Percentiles rank a stretch among this genome's conserved stretches.
Conservation (phyloP, 768 basidiomycete genomes). For the Russula sp. region DNA sequence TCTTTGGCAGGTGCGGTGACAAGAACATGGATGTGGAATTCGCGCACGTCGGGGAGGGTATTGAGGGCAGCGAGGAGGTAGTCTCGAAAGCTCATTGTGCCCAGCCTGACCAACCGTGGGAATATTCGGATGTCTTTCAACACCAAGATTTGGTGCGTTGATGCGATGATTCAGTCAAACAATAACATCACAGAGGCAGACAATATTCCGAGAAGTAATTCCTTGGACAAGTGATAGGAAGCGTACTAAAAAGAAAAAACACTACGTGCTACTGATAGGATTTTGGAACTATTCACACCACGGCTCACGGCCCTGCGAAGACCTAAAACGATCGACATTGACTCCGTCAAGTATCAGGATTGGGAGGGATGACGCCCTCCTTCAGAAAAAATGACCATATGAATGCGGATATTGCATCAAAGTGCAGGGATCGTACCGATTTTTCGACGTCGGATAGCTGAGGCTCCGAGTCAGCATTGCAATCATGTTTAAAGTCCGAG, state of each 20-base stretch:
- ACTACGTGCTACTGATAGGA: not conserved
- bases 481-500: not conserved
- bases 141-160: too few relatives aligned
- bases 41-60: constrained; percentile 22
- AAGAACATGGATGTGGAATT: constrained; percentile 72
- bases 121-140: not conserved
- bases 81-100: constrained; percentile 17
- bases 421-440: not conserved
- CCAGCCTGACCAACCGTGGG: constrained; percentile 5
- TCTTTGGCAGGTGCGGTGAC: constrained; percentile 63
- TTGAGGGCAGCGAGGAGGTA: constrained; percentile 13
- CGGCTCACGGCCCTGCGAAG: not conserved
- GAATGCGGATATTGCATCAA: not conserved
- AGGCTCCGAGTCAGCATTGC: not conserved
- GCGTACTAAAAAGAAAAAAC: not conserved
- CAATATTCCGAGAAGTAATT: too few relatives aligned
- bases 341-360: too few relatives aligned
- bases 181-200: not conserved
- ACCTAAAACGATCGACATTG: not conserved
- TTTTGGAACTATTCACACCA: not conserved
- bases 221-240: not conserved
- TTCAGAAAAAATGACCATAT: not conserved
- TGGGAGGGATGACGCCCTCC: not conserved
- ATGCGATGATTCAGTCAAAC: not conserved
- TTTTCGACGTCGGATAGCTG: not conserved